Percentiles rank a stretch among this genome's conserved stretches.
Conservation (phyloP, 139 green algal genomes). For the Zygnema cylindricum region DNA sequence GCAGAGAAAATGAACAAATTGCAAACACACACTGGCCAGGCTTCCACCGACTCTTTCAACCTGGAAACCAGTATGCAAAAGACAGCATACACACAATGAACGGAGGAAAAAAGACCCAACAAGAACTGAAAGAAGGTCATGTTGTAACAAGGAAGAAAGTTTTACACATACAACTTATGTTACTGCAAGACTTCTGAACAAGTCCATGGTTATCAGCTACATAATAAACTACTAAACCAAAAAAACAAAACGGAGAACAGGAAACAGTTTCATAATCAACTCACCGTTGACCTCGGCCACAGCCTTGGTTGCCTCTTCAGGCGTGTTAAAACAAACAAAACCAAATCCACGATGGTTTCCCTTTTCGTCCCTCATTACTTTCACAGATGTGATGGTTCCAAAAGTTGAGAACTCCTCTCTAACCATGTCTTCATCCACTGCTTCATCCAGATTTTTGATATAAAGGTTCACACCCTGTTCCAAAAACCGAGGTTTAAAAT, state of each 20-base stretch:
- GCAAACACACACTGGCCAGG: no score
- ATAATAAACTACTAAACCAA: background rate
- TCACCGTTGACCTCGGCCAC: conserved; percentile 72
- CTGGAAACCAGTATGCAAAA: no score
- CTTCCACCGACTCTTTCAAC: no score
- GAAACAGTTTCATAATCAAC: conserved; percentile 8
- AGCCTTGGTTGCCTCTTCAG: conserved; percentile 69
- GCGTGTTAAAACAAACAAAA: conserved; percentile 70
- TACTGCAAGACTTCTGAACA: background rate
- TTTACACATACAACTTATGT: no score
- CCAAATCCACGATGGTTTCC: conserved; percentile 64
- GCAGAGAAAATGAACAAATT: no score
- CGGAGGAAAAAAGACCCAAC: no score
- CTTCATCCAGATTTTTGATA: conserved; percentile 72
- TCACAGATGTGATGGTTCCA: conserved; percentile 69
- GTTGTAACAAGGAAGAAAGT: no score
- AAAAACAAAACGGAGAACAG: background rate
- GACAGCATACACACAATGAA: no score
- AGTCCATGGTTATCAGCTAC: background rate
- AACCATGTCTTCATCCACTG: conserved; percentile 67
- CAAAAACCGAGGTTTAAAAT: no score
- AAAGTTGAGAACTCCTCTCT: conserved; percentile 65
- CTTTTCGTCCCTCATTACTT: conserved; percentile 61
- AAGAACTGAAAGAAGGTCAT: no score
- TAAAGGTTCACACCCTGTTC: conserved; percentile 70